These are phyloP conservation scores for Penicillium tannophilum DNA, from an alignment of 495 filamentous ascomycete species.

Conservation along the genomic window DNA sequence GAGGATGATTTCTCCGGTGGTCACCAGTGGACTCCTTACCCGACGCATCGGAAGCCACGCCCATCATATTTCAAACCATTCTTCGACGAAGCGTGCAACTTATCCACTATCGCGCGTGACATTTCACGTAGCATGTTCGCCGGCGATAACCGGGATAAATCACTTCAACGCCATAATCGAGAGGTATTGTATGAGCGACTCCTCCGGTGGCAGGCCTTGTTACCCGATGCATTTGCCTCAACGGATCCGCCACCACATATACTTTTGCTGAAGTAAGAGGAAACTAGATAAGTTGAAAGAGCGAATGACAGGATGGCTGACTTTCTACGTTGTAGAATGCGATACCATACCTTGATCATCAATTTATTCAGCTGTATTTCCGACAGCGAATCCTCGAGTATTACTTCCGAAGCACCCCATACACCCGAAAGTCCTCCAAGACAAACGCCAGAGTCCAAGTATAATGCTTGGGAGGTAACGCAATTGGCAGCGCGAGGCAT, in stretches of 20 bases:
- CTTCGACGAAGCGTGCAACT: constrained; percentile 42
- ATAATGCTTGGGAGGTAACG: constrained; percentile 26
- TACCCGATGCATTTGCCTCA: constrained; percentile 35
- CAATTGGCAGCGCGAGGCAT: constrained; percentile 38
- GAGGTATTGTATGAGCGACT: constrained; percentile 39
- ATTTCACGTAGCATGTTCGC: constrained; percentile 44
- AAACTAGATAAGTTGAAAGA: not conserved
- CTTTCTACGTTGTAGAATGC: constrained; percentile 33
- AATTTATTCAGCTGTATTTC: constrained; percentile 41
- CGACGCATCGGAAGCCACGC: constrained; percentile 35
- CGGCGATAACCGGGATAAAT: constrained; percentile 10
- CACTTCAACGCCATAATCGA: constrained; percentile 27
- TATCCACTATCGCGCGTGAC: constrained; percentile 45
- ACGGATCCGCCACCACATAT: constrained; percentile 39
- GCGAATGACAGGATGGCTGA: not conserved
- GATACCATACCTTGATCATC: constrained; percentile 41
- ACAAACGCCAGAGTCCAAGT: constrained; percentile 27
- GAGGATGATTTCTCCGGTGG: constrained; percentile 19
- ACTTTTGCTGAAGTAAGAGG: constrained; percentile 38
- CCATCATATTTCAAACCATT: constrained; percentile 38
- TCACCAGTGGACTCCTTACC: constrained; percentile 42
- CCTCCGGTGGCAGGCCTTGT: constrained; percentile 33
- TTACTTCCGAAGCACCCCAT: constrained; percentile 25
- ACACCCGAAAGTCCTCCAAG: constrained; percentile 39
- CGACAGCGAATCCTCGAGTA: constrained; percentile 18